phyloP scores from a whole-genome alignment of 2,329 filamentous ascomycete genomes.

The Botrytis galanthina region DNA sequence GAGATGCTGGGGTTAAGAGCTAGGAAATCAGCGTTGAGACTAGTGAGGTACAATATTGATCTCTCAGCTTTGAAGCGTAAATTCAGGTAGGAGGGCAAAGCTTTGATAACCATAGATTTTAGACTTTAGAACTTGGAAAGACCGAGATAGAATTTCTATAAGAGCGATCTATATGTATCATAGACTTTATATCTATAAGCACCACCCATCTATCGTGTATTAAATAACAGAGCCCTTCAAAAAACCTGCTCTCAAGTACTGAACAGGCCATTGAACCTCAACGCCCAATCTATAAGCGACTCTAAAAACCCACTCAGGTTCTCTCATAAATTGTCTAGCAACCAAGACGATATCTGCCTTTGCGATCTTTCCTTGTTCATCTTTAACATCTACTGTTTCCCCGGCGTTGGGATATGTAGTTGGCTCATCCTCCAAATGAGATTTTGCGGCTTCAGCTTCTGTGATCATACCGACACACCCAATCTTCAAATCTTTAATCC shows the following conservation, averaged over 20 bases:
- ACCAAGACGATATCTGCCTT: constrained; percentile 70
- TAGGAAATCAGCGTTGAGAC: fast-evolving
- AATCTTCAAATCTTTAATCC: constrained; percentile 58
- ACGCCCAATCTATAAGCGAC: constrained; percentile 72
- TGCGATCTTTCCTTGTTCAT: constrained; percentile 33
- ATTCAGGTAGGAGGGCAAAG: background rate
- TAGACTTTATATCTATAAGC: background rate
- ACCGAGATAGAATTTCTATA: background rate
- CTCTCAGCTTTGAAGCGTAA: no score
- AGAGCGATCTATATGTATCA: background rate
- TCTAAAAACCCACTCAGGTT: constrained; percentile 73
- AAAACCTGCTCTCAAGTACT: constrained; percentile 32
- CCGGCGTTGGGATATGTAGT: constrained; percentile 39
- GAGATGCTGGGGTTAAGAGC: no score
- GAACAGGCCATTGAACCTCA: constrained; percentile 61
- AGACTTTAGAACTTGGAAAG: background rate
- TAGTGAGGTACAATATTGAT: no score
- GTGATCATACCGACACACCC: constrained; percentile 74
- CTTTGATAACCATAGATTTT: background rate
- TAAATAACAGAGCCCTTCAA: constrained; percentile 32
- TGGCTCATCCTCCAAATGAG: constrained; percentile 44
- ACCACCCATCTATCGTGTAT: background rate
- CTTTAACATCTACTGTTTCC: constrained; percentile 44
- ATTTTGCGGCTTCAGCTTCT: constrained; percentile 50
- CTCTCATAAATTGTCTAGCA: constrained; percentile 74